Conservation (phyloP, 805 yeast genomes). For the Candida verbasci region DNA sequence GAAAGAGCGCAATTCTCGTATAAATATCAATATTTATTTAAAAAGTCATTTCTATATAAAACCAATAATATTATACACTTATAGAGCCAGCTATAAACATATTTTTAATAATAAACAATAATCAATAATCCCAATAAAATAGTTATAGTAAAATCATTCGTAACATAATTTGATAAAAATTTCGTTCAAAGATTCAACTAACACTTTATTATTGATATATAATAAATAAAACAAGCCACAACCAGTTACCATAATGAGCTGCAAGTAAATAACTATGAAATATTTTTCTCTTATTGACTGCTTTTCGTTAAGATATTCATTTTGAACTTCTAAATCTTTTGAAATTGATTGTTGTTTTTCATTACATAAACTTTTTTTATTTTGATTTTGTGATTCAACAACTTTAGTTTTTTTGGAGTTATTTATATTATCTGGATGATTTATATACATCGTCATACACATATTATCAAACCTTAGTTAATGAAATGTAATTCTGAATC, state of each 20-base stretch:
- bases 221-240: constrained; percentile 2
- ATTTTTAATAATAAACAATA: too few species aligned
- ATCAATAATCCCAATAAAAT: too few species aligned
- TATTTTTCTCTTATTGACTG: background rate
- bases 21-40: too few species aligned
- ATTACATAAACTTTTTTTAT: background rate
- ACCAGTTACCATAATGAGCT: background rate
- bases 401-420: background rate
- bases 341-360: background rate
- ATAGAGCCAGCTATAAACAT: constrained; percentile 5
- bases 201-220: background rate
- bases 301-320: background rate
- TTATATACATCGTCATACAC: background rate
- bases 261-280: background rate
- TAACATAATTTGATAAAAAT: constrained; percentile 6
- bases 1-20: too few species aligned
- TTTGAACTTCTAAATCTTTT: constrained; percentile 1
- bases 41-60: too few species aligned
- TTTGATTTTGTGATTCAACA: background rate
- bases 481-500: too few species aligned
- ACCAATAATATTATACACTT: background rate
- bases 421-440: background rate
- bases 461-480: too few species aligned
- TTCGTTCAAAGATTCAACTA: constrained; percentile 4
- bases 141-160: too few species aligned